Base-by-base conservation (phyloP, 192 early-diverging fungal species). In the Umbelopsis sp. region DNA sequence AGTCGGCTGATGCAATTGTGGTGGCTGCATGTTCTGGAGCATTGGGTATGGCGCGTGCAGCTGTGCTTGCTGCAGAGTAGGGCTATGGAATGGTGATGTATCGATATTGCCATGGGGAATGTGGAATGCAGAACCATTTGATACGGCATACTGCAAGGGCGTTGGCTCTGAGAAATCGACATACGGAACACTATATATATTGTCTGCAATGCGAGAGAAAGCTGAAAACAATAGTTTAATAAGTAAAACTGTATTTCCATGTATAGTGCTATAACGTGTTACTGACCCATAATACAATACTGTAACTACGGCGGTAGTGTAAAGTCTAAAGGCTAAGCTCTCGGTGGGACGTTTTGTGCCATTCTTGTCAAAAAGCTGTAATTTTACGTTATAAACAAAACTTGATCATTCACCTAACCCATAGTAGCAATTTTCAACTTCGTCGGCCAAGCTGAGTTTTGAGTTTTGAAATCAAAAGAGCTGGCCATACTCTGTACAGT, bases 1-100 rank as follows among this genome's bases (percentile, higher is more conserved):
- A 0, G 70, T 71, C 1, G 70, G 70, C 56, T 71, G 70, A 49
- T 71, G 70, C 2, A 71, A 45, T 14, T 71, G 70, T 5, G 70
- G 70, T 10, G 70, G 70, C 21, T 43, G 54, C 54, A 70, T 51
- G 10, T 62, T 62, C 29, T 62, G 56, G 7, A 62, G 14, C 56
- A 62, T 62, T 1, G 56, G 56, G 31, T 62, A 62, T 34, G 56
- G 56, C 56, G 56, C 56, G 56, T 62, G 56, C 31, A 62, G 31
- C 26, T 62, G 56, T 62, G 56, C 31, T n/a, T 62, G 56, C 31
- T 62, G 56, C 29, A 62, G 56, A 2, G 56, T 62, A n/a, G 56
- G 56, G 26, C 56, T 62, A 62, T 62, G 56, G 56, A 62, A 62
- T 32, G 56, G 56, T 0, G 56, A 62, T 20, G 56, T 34, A 31